These are phyloP conservation scores for Acer campestre DNA, from an alignment of 345 rosid genomes.

Conservation along the genomic window DNA sequence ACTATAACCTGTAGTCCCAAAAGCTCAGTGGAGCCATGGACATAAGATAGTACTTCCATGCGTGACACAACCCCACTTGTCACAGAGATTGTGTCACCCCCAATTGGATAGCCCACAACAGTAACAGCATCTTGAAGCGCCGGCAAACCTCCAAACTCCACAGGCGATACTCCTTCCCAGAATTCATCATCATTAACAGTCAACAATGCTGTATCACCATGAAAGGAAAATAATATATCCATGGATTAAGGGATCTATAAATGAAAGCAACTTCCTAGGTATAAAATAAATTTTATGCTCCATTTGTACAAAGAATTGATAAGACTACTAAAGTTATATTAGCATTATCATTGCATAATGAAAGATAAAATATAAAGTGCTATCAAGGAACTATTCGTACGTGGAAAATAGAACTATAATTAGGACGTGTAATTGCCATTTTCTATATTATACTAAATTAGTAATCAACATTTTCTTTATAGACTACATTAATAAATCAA, in stretches of 20 bases:
- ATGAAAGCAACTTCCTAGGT: neutral
- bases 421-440: neutral
- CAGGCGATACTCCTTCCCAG: slow-evolving; percentile 86
- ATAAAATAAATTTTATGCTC: neutral
- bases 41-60: slow-evolving; percentile 87
- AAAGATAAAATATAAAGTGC: neutral
- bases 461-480: too few relatives aligned
- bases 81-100: slow-evolving; percentile 96
- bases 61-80: slow-evolving; percentile 97
- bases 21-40: slow-evolving; percentile 92
- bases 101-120: slow-evolving; percentile 95
- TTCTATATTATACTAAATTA: too few relatives aligned
- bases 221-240: neutral
- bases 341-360: neutral
- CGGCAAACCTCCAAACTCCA: slow-evolving; percentile 91
- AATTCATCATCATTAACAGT: slow-evolving; percentile 83
- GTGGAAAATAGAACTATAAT: neutral
- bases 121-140: slow-evolving; percentile 97
- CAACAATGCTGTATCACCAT: slow-evolving; percentile 59
- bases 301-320: neutral
- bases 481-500: too few relatives aligned
- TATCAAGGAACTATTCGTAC: neutral
- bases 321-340: neutral
- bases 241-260: neutral
- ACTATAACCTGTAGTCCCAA: slow-evolving; percentile 77